Evolutionary conservation across 2,329 filamentous ascomycete species (phyloP).

Genomic region (Didymella segeticola): DNA sequence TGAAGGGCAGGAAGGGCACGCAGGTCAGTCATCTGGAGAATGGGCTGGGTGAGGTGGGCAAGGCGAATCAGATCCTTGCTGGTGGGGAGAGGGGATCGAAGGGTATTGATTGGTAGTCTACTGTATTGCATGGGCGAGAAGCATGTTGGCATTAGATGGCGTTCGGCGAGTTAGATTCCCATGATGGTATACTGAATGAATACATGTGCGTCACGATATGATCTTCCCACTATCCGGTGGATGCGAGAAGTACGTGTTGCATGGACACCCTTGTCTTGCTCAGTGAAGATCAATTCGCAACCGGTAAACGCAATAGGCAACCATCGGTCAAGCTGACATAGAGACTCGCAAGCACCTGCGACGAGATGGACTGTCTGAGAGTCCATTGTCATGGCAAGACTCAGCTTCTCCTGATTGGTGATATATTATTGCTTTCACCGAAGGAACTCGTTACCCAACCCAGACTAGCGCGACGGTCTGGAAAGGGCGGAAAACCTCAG

Average conservation of each 20-base stretch:
- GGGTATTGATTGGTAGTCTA: conserved; percentile 54
- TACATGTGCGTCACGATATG: background rate
- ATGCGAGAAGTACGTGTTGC: too few species aligned
- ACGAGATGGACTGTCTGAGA: too few species aligned
- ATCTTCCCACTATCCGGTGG: too few species aligned
- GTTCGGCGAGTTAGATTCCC: conserved; percentile 8
- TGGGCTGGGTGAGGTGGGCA: conserved; percentile 53
- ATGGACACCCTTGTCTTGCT: too few species aligned
- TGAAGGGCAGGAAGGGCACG: conserved; percentile 61
- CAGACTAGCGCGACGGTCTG: background rate
- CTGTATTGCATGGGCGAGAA: background rate
- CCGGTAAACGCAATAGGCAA: too few species aligned
- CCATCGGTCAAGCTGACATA: too few species aligned
- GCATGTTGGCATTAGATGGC: background rate
- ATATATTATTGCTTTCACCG: too few species aligned
- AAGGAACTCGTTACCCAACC: background rate
- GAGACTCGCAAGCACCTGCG: too few species aligned
- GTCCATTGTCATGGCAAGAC: too few species aligned
- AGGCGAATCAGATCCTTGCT: conserved; percentile 54
- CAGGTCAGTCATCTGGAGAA: conserved; percentile 54
- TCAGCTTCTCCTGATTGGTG: too few species aligned
- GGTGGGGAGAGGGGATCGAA: conserved; percentile 54
- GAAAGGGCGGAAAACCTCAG: conserved; percentile 1
- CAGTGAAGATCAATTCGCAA: too few species aligned
- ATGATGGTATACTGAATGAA: background rate